Evolutionary conservation across 371 early-diverging fungal species (phyloP), one percentile per base, ranked within the genome.

Genomic region (Mucor saturninus): DNA sequence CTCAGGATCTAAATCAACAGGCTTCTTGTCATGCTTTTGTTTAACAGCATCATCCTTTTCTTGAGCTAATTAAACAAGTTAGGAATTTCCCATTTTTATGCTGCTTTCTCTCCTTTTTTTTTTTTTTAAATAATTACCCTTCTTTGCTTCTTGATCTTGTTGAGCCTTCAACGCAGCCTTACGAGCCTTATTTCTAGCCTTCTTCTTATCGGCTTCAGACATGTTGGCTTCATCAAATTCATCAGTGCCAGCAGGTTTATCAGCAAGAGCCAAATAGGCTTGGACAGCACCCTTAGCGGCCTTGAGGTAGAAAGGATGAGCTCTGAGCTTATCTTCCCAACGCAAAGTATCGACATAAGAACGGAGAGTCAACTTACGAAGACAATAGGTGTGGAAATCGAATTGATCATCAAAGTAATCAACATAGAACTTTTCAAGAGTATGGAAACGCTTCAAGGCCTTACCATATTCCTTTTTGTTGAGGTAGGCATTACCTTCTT

Each of bases 311-410:
- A 81, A 86, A 9, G 84, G 86, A 69, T 94, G 90, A 2, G 71
- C 72, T 28, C 88, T 86, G 7, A 96, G 58, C 28, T 78, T 69
- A 72, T 95, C 94, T 69, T 94, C 96, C 74, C 88, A 86, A 30
- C 83, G 75, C 28, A 98, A 74, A 42, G 94, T 80, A 26, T 86
- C 87, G 11, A 93, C 71, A 69, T 98, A 98, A 14, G 96, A 78
- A 31, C 95, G 87, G 38, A 98, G 67, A 30, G 97, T 95, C 59
- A 84, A 77, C 79, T 96, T 96, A 59, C 98, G 93, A 60, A 95
- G 78, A 65, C 90, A 91, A 74, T 98, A 98, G 35, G 87, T 81
- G 70, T 98, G 98, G 86, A 98, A 98, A 78, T 98, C 98, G 59
- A 95, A 94, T 77, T 97, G 96, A 66, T 97, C 97, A 65, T 95